Evolutionary conservation across 208 protist species (phyloP).

Genomic region (Acanthamoeba castellanii): DNA sequence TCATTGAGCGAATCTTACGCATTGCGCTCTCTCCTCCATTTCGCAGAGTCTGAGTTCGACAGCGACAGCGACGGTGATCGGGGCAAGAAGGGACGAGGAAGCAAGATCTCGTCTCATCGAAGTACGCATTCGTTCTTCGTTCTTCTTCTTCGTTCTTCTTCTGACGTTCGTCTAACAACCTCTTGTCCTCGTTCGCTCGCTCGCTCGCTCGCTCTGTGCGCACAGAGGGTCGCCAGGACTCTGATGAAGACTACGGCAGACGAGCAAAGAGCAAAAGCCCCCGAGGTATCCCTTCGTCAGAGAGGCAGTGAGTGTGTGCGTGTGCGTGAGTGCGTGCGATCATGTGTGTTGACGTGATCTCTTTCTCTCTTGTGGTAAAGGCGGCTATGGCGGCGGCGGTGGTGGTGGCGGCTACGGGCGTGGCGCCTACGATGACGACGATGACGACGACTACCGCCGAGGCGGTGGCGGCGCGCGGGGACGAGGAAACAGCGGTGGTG

Average conservation of each 20-base stretch:
- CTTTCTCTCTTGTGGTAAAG: neutral
- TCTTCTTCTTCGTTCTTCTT: neutral
- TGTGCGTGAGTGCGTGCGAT: too few species aligned
- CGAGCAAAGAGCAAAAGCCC: neutral
- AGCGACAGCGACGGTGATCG: constrained; percentile 24
- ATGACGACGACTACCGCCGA: neutral
- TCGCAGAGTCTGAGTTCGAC: neutral
- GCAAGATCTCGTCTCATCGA: neutral
- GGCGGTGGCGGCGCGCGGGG: neutral
- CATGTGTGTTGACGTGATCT: neutral
- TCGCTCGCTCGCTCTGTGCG: neutral
- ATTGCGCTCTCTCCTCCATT: too few species aligned
- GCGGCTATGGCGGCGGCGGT: neutral
- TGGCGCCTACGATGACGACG: neutral
- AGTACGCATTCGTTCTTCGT: neutral
- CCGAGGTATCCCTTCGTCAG: too few species aligned
- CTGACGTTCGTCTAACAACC: too few species aligned
- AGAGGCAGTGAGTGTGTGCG: too few species aligned
- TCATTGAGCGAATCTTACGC: too few species aligned
- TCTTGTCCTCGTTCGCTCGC: too few species aligned
- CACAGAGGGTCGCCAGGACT: neutral
- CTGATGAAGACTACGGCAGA: neutral
- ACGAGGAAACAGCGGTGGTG: neutral
- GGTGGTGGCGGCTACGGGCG: neutral
- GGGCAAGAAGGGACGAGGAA: neutral